phyloP scores from a whole-genome alignment of 208 protist species.

The Crithidia expoeki region DNA sequence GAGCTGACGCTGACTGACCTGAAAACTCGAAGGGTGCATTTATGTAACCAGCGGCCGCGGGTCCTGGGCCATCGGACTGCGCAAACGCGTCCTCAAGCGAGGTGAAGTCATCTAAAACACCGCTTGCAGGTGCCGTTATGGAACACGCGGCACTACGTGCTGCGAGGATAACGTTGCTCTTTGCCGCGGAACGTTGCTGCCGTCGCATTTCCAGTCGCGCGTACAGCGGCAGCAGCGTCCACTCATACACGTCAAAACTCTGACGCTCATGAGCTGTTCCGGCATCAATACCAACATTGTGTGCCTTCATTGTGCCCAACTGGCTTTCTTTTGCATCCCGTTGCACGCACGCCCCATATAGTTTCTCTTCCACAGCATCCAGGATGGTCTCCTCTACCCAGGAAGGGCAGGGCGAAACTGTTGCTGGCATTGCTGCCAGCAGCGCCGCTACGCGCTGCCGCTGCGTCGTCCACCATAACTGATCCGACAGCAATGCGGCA shows the following conservation, averaged over 20 bases:
- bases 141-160: too few species aligned
- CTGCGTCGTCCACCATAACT: slow-evolving; percentile 29
- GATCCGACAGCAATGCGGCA: slow-evolving; percentile 17
- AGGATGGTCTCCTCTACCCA: slow-evolving; percentile 19
- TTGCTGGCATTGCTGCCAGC: not conserved
- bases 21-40: too few species aligned
- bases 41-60: not conserved
- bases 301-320: too few species aligned
- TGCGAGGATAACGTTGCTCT: too few species aligned
- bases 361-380: slow-evolving; percentile 7
- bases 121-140: not conserved
- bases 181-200: too few species aligned
- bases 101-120: slow-evolving; percentile 19
- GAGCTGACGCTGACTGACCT: too few species aligned
- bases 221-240: slow-evolving; percentile 34
- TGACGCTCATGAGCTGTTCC: not conserved
- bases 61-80: not conserved
- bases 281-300: not conserved
- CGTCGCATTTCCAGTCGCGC: slow-evolving; percentile 13
- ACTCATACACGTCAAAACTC: slow-evolving; percentile 28
- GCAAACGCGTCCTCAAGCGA: slow-evolving; percentile 17
- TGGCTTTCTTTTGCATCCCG: too few species aligned
- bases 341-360: not conserved
- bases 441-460: not conserved
- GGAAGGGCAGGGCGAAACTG: not conserved